A percentile compares a stretch with the other conserved stretches of the same genome.
These are phyloP conservation scores for Truncatella angustata DNA, from an alignment of 2,329 filamentous ascomycete species.

Conservation along the genomic window DNA sequence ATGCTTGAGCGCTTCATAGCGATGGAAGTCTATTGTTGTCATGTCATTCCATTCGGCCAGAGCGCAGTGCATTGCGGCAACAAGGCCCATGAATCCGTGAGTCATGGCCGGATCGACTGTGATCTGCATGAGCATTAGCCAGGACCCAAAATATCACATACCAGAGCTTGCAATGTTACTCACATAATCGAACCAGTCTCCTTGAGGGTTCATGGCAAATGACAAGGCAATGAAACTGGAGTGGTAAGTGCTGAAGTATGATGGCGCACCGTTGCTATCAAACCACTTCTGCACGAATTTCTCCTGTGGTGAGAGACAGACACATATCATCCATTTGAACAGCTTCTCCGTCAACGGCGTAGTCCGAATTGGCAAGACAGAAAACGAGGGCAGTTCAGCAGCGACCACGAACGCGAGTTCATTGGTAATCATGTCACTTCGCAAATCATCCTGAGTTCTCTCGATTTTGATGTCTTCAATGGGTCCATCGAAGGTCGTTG, in stretches of 20 bases:
- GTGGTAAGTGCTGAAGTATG: constrained; percentile 32
- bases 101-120: constrained; percentile 29
- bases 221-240: constrained; percentile 30
- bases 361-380: constrained; percentile 29
- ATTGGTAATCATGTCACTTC: constrained; percentile 24
- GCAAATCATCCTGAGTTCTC: constrained; percentile 14
- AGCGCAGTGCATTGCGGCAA: constrained; percentile 33
- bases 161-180: constrained; percentile 7
- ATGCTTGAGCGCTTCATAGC: constrained; percentile 30
- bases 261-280: constrained; percentile 27
- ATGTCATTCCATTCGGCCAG: constrained; percentile 31
- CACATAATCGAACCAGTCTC: constrained; percentile 29
- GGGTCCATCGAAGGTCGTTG: constrained; percentile 6
- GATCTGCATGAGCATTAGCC: constrained; percentile 19
- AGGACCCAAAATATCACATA: too few species aligned
- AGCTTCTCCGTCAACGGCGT: constrained; percentile 30
- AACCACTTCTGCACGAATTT: constrained; percentile 30
- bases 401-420: constrained; percentile 29
- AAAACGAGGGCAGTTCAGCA: constrained; percentile 28
- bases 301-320: constrained; percentile 30
- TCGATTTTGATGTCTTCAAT: background rate
- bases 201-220: constrained; percentile 31
- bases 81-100: constrained; percentile 30
- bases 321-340: constrained; percentile 31
- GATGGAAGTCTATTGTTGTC: constrained; percentile 32